phyloP scores from a whole-genome alignment of 2,329 filamentous ascomycete genomes.

The Pyrenophora seminiperda region DNA sequence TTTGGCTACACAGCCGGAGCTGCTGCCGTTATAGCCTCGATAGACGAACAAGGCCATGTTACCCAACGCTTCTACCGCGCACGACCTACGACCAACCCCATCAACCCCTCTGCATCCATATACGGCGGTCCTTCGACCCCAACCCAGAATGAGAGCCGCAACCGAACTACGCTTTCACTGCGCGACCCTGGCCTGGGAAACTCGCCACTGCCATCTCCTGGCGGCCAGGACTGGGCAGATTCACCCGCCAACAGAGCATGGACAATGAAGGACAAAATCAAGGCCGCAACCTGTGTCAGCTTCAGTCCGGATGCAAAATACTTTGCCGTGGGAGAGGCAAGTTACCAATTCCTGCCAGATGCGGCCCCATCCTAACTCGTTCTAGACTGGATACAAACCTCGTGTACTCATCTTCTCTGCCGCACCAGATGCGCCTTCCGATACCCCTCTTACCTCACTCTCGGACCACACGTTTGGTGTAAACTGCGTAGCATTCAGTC shows the following conservation, averaged over 20 bases:
- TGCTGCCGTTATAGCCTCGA: slow-evolving; percentile 84
- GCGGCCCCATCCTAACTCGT: slow-evolving; percentile 34
- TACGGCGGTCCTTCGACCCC: slow-evolving; percentile 60
- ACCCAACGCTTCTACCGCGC: slow-evolving; percentile 90
- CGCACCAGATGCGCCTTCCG: slow-evolving; percentile 73
- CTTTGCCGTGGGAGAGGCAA: slow-evolving; percentile 84
- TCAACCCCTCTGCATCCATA: slow-evolving; percentile 64
- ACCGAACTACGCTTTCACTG: slow-evolving; percentile 61
- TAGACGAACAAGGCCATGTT: slow-evolving; percentile 68
- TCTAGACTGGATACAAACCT: slow-evolving; percentile 83
- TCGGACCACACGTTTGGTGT: slow-evolving; percentile 92
- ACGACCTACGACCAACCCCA: slow-evolving; percentile 70
- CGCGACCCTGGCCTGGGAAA: slow-evolving; percentile 55
- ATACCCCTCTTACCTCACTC: slow-evolving; percentile 81
- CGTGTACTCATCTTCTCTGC: slow-evolving; percentile 89
- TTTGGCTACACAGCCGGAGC: slow-evolving; percentile 95
- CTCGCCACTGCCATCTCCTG: slow-evolving; percentile 53
- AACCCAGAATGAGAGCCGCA: slow-evolving; percentile 59
- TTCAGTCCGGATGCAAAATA: slow-evolving; percentile 86
- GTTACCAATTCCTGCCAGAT: slow-evolving; percentile 17
- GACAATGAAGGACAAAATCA: slow-evolving; percentile 90
- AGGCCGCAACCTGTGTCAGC: slow-evolving; percentile 88
- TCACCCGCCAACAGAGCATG: slow-evolving; percentile 69
- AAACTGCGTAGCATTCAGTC: slow-evolving; percentile 84
- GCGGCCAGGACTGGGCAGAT: slow-evolving; percentile 61